These are phyloP conservation scores for Sclerotinia borealis DNA, from an alignment of 2,329 filamentous ascomycete species.

Conservation along the genomic window DNA sequence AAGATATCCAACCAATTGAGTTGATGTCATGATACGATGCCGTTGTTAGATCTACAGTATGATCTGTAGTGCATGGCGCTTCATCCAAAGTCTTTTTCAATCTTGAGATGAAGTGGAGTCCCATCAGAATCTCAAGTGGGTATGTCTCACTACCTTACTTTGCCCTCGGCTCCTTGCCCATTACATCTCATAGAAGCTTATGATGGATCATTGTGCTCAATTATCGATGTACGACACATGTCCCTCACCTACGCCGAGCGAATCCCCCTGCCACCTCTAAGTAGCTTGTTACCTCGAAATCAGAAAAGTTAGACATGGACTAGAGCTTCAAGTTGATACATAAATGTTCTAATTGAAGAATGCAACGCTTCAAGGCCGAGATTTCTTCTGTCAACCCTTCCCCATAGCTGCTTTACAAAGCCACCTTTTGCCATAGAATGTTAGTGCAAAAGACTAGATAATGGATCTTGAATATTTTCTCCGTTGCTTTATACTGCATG, in stretches of 20 bases:
- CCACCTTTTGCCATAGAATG: background rate
- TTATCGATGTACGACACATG: background rate
- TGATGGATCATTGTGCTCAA: background rate
- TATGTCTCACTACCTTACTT: background rate
- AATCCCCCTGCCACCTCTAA: background rate
- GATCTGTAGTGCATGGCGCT: background rate
- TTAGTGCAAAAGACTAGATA: background rate
- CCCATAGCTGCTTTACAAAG: background rate
- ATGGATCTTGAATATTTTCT: background rate
- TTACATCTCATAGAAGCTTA: background rate
- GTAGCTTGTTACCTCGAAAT: background rate
- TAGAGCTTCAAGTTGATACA: background rate
- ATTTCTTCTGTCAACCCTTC: background rate
- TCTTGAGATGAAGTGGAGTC: constrained; percentile 5
- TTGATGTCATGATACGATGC: background rate
- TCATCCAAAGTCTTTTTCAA: constrained; percentile 9
- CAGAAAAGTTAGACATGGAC: background rate
- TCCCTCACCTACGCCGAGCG: background rate
- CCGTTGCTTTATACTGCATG: background rate
- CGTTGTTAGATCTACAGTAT: constrained; percentile 11
- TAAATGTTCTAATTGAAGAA: background rate
- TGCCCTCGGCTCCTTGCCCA: background rate
- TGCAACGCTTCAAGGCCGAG: background rate
- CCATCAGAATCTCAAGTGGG: constrained; percentile 10
- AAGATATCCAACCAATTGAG: background rate